Evolutionary conservation across 257 asterid genomes (phyloP).

Genomic region (Solanum ossicruentum): DNA sequence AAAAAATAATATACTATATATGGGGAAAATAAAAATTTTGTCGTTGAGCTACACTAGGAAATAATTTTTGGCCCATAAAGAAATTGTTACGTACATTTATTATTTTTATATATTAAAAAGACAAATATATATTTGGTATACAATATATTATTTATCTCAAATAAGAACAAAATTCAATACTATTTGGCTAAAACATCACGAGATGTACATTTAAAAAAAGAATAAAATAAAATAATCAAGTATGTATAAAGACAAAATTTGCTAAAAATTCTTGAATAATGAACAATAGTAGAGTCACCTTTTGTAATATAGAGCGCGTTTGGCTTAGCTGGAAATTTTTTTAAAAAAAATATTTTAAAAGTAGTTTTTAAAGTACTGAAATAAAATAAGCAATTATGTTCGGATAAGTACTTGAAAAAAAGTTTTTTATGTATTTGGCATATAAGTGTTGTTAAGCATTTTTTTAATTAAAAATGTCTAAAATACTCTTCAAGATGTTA

Average conservation of each 20-base stretch:
- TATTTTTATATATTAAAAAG: too few species aligned
- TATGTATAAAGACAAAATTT: not conserved
- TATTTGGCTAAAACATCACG: not conserved
- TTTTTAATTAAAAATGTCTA: too few species aligned
- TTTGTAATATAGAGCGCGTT: not conserved
- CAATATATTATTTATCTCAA: not conserved
- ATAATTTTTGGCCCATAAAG: not conserved
- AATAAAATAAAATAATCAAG: not conserved
- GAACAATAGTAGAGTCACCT: not conserved
- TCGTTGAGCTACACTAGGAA: not conserved
- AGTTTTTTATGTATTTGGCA: too few species aligned
- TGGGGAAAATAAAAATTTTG: not conserved
- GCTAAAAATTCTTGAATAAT: not conserved
- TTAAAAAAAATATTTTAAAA: too few species aligned
- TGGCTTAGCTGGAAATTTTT: too few species aligned
- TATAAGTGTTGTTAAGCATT: too few species aligned
- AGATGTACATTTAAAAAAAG: not conserved
- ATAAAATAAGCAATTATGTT: too few species aligned
- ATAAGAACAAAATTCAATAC: not conserved
- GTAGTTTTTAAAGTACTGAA: too few species aligned
- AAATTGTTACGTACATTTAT: not conserved
- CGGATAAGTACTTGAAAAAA: too few species aligned
- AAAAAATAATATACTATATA: not conserved
- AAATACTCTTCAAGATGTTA: too few species aligned
- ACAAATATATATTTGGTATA: not conserved